Conservation (phyloP, 257 asterid genomes). For the Paulownia fortunei region DNA sequence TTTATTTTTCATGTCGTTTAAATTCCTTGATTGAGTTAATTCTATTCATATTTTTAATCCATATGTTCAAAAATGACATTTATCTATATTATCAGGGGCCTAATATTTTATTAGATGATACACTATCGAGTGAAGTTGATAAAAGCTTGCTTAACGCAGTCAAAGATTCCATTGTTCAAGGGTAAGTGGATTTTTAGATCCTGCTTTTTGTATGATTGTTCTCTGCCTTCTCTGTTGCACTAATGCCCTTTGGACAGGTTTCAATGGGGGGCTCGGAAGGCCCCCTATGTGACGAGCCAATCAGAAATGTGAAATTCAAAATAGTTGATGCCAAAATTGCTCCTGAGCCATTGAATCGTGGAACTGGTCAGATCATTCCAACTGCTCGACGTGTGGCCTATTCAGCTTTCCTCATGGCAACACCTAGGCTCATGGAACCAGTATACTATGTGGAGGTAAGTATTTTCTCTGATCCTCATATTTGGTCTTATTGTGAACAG, state of each 20-base stretch:
- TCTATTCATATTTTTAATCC: background rate
- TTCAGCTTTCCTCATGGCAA: slow-evolving; percentile 96
- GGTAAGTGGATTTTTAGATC: slow-evolving; percentile 51
- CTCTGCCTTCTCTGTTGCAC: slow-evolving; percentile 5
- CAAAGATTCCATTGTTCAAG: slow-evolving; percentile 95
- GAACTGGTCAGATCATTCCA: slow-evolving; percentile 98
- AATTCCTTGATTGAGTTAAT: slow-evolving; percentile 24
- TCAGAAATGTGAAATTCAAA: slow-evolving; percentile 93
- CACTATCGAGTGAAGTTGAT: slow-evolving; percentile 95
- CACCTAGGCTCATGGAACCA: slow-evolving; percentile 98
- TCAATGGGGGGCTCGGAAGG: slow-evolving; percentile 99
- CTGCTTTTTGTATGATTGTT: slow-evolving; percentile 16
- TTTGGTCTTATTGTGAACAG: background rate
- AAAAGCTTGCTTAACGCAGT: slow-evolving; percentile 85
- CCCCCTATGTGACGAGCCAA: slow-evolving; percentile 98
- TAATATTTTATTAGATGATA: slow-evolving; percentile 90
- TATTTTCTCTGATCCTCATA: slow-evolving; percentile 7
- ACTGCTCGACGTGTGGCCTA: slow-evolving; percentile 99
- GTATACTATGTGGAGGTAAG: slow-evolving; percentile 90
- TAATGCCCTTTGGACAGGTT: slow-evolving; percentile 62
- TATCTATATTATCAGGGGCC: slow-evolving; percentile 71
- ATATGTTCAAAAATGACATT: slow-evolving; percentile 3
- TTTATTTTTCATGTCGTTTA: background rate
- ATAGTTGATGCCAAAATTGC: slow-evolving; percentile 97
- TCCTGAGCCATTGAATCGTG: slow-evolving; percentile 94